Base-by-base conservation (phyloP, 2,329 filamentous ascomycete species). In the Venturia aucupariae region DNA sequence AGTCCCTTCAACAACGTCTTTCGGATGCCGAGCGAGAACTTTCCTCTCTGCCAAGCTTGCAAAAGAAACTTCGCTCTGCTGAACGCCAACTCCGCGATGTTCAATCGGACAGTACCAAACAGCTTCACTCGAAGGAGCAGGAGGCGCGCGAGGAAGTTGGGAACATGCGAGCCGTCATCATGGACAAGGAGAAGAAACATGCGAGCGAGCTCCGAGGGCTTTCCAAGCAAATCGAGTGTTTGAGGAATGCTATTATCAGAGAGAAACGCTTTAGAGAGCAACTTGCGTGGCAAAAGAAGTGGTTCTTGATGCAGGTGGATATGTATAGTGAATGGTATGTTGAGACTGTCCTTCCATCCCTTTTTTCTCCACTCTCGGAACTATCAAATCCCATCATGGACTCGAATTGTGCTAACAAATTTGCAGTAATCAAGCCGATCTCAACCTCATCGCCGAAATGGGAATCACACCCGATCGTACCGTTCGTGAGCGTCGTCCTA, bases 251-350 rank as follows among this genome's bases (percentile, higher is more conserved):
- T 62, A 90, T 89, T 78, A 83, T 85, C 72, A 84, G 94, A 39
- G 93, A 97, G 76, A 86, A 90, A 69, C 85, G 84, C 61, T 87
- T 97, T 76, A 84, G 94, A 51, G 82, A 84, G 67, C 90, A 92
- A 71, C 84, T 93, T 39, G 90, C 89, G 10, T 96, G 88, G 77
- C 90, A 90, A 68, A 99, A 99, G 82, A 86, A 84, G 69, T 92
- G 90, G 75, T 85, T 97, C 77, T 77, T 87, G 70, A 81, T 90
- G 74, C 86, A 91, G 75, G 85, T 95, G 63, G 86, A 92, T 70
- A 85, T 96, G 71, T 92, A 91, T 70, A 88, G 91, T 72, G 88
- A 90, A 78, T 97, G 92, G 93, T 97, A 87, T 70, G 90, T 87
- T 51, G 22, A 24, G 11, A 11, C 22, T 51, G 11, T 22, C 24